Percentiles rank a stretch among this genome's conserved stretches.
Conservation (phyloP, 2,329 filamentous ascomycete species). For the Xylaria digitata region DNA sequence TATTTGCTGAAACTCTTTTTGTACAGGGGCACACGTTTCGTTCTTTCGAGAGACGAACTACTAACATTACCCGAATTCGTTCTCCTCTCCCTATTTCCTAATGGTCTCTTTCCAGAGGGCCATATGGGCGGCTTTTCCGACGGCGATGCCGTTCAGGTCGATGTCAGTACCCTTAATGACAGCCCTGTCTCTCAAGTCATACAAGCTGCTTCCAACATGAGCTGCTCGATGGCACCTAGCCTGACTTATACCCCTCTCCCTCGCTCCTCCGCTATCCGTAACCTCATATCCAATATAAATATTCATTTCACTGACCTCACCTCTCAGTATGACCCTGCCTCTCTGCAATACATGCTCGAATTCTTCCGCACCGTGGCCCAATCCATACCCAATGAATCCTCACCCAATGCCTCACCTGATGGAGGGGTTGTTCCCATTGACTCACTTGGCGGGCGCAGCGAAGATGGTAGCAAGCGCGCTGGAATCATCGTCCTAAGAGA, state of each 20-base stretch:
- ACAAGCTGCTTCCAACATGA: conserved; percentile 43
- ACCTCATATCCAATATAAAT: conserved; percentile 54
- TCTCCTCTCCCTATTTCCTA: conserved; percentile 95
- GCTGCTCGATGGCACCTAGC: conserved; percentile 37
- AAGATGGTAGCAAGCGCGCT: conserved; percentile 82
- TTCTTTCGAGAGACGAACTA: conserved; percentile 92
- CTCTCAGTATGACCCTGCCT: conserved; percentile 90
- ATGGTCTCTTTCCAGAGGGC: conserved; percentile 96
- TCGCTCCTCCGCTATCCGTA: conserved; percentile 47
- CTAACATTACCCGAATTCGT: conserved; percentile 97
- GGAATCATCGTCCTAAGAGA: conserved; percentile 97
- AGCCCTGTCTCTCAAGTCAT: conserved; percentile 44
- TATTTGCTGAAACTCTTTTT: conserved; percentile 38
- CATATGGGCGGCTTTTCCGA: conserved; percentile 95
- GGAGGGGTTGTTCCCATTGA: conserved; percentile 75
- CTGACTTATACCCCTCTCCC: conserved; percentile 36
- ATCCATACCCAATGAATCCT: conserved; percentile 84
- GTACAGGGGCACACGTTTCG: conserved; percentile 89
- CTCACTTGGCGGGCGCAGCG: conserved; percentile 68
- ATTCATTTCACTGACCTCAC: conserved; percentile 58
- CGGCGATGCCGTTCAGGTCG: conserved; percentile 93
- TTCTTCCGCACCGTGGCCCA: conserved; percentile 97
- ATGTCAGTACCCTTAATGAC: conserved; percentile 73
- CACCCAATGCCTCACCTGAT: conserved; percentile 73
- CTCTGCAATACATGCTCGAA: conserved; percentile 98